These are phyloP conservation scores for Sporothrix schenckii DNA, from an alignment of 2,329 filamentous ascomycete species.

Conservation along the genomic window DNA sequence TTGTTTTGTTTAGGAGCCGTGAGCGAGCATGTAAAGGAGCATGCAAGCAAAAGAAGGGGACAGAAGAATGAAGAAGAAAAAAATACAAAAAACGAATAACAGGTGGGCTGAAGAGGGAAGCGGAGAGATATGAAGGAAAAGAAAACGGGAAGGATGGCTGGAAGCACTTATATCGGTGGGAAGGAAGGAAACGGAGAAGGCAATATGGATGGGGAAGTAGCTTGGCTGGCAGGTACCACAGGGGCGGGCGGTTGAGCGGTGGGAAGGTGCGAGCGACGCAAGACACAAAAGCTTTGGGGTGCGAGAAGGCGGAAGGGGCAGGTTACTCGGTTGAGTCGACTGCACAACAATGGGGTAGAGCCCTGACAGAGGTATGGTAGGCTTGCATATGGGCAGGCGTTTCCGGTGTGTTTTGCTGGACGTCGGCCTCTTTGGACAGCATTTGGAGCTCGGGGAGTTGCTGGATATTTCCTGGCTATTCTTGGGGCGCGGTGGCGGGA, in stretches of 20 bases:
- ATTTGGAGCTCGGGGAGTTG: slow-evolving; percentile 21
- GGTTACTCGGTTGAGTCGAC: slow-evolving; percentile 15
- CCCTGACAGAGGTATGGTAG: slow-evolving; percentile 28
- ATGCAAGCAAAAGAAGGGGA: slow-evolving; percentile 9
- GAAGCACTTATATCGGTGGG: slow-evolving; percentile 22
- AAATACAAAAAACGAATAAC: not conserved
- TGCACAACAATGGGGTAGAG: slow-evolving; percentile 9
- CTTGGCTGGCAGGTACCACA: slow-evolving; percentile 12
- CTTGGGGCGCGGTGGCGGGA: slow-evolving; percentile 19
- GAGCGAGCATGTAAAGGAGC: slow-evolving; percentile 15
- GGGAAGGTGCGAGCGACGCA: slow-evolving; percentile 27
- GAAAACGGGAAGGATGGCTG: slow-evolving; percentile 20
- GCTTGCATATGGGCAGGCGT: slow-evolving; percentile 30
- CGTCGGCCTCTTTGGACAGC: not conserved
- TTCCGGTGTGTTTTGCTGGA: not conserved
- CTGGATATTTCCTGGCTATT: slow-evolving; percentile 13
- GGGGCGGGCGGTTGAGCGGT: slow-evolving; percentile 29
- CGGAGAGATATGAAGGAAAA: slow-evolving; percentile 12
- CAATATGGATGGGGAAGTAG: slow-evolving; percentile 32
- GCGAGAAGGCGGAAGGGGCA: not conserved
- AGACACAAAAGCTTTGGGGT: slow-evolving; percentile 26
- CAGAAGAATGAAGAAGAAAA: not conserved
- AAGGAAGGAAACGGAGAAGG: slow-evolving; percentile 20
- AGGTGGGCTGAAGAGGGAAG: not conserved
- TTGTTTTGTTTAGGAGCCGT: slow-evolving; percentile 20